phyloP scores from a whole-genome alignment of 768 basidiomycete species.

The Trametes cinnabarina region DNA sequence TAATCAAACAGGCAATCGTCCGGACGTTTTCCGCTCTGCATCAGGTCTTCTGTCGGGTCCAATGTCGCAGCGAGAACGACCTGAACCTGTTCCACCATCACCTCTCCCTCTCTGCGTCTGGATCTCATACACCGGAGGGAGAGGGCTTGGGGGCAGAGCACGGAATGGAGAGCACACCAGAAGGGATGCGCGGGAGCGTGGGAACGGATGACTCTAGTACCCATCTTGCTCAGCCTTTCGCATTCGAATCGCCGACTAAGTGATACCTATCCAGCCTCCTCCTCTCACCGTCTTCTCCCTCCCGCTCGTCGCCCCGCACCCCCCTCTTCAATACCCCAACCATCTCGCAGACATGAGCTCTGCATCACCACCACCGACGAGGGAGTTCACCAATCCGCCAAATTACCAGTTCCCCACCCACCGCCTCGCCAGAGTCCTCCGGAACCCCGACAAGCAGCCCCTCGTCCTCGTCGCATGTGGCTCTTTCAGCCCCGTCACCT shows the following conservation, averaged over 20 bases:
- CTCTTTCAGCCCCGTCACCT: slow-evolving; percentile 97
- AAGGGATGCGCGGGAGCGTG: slow-evolving; percentile 21
- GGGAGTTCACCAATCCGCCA: slow-evolving; percentile 57
- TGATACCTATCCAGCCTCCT: slow-evolving; percentile 8
- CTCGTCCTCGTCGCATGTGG: slow-evolving; percentile 95
- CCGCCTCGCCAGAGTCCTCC: slow-evolving; percentile 57
- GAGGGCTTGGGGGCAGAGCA: background rate
- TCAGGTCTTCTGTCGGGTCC: background rate
- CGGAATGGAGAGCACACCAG: background rate
- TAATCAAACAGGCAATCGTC: slow-evolving; percentile 4
- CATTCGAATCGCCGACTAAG: too few species aligned
- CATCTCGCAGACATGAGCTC: slow-evolving; percentile 8
- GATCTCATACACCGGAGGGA: too few species aligned
- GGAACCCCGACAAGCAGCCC: slow-evolving; percentile 70
- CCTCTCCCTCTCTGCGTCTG: background rate
- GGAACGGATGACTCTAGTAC: slow-evolving; percentile 27
- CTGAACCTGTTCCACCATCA: background rate
- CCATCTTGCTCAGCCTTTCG: slow-evolving; percentile 7
- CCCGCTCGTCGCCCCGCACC: background rate
- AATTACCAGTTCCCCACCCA: slow-evolving; percentile 68
- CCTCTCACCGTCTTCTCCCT: background rate
- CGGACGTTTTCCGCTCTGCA: slow-evolving; percentile 11
- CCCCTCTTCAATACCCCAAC: background rate
- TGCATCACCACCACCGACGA: slow-evolving; percentile 12
- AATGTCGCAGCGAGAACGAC: background rate